These are phyloP conservation scores for Melastoma malabathricum DNA, from an alignment of 345 rosid genomes.

Conservation along the genomic window DNA sequence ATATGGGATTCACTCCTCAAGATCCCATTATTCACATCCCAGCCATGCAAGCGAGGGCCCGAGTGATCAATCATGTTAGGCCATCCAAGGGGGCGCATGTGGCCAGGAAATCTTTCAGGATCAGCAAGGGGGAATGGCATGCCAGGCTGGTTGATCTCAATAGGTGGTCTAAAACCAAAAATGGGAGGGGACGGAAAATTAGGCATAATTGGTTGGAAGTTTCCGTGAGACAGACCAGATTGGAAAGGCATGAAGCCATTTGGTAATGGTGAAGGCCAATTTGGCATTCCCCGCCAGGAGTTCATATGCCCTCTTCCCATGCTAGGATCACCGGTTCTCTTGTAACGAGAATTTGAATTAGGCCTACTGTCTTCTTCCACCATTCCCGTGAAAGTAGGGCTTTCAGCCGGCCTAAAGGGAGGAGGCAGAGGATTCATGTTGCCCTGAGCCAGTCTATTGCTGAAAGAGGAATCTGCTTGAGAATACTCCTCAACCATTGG, in stretches of 20 bases:
- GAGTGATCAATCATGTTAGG: slow-evolving; percentile 79
- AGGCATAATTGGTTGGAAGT: slow-evolving; percentile 62
- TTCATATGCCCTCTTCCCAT: slow-evolving; percentile 76
- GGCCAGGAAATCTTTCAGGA: slow-evolving; percentile 70
- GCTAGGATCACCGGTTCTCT: slow-evolving; percentile 51
- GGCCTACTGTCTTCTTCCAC: slow-evolving; percentile 57
- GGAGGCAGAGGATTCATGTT: slow-evolving; percentile 40
- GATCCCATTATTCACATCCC: slow-evolving; percentile 69
- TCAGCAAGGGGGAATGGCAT: slow-evolving; percentile 71
- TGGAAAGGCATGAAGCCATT: slow-evolving; percentile 86
- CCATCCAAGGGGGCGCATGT: slow-evolving; percentile 89
- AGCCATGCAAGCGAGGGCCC: slow-evolving; percentile 75
- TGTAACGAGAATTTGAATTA: slow-evolving; percentile 36
- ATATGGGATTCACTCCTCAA: slow-evolving; percentile 71
- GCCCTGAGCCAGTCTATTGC: slow-evolving; percentile 38
- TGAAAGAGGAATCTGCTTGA: slow-evolving; percentile 43
- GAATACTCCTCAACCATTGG: slow-evolving; percentile 42
- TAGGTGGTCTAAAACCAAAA: slow-evolving; percentile 67
- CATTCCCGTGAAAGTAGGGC: slow-evolving; percentile 51
- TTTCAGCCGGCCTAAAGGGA: slow-evolving; percentile 52
- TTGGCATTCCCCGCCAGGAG: slow-evolving; percentile 80
- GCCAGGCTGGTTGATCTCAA: slow-evolving; percentile 73
- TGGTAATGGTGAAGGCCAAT: slow-evolving; percentile 67
- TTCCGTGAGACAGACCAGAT: slow-evolving; percentile 75
- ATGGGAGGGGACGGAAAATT: slow-evolving; percentile 69